Evolutionary conservation across 1,139 yeast species (phyloP).

Genomic region (Geotrichum aggregatum): DNA sequence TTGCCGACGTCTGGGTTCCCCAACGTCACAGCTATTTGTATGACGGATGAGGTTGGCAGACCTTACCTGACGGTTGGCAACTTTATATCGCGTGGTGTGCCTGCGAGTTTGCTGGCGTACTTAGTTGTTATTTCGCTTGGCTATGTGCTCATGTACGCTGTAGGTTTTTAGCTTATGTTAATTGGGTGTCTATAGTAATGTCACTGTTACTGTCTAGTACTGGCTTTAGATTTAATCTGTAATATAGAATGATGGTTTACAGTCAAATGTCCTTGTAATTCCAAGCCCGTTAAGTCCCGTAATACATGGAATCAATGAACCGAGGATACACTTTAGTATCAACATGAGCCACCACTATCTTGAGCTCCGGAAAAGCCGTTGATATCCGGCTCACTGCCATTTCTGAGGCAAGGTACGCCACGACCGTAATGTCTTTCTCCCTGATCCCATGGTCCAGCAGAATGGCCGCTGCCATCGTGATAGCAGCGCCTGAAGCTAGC

Average conservation of each 20-base stretch:
- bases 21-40: constrained; percentile 88
- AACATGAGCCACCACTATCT: constrained; percentile 65
- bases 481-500: constrained; percentile 86
- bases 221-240: too few relatives aligned
- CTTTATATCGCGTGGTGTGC: constrained; percentile 84
- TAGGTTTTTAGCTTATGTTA: constrained; percentile 44
- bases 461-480: constrained; percentile 90
- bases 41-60: constrained; percentile 84
- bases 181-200: neutral
- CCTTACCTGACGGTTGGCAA: constrained; percentile 78
- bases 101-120: constrained; percentile 72
- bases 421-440: constrained; percentile 59
- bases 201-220: neutral
- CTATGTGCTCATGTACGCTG: constrained; percentile 60
- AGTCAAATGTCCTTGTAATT: neutral
- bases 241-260: neutral
- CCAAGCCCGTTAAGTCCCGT: constrained; percentile 61
- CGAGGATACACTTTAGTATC: constrained; percentile 47
- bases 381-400: constrained; percentile 71
- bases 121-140: constrained; percentile 72
- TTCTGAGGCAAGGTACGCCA: constrained; percentile 74
- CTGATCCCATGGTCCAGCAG: constrained; percentile 74
- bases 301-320: constrained; percentile 73
- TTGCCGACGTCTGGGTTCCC: constrained; percentile 96
- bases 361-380: constrained; percentile 66